Percentiles rank a stretch among this genome's conserved stretches.
These are phyloP conservation scores for Citrus glauca DNA, from an alignment of 345 rosid genomes.

Conservation along the genomic window DNA sequence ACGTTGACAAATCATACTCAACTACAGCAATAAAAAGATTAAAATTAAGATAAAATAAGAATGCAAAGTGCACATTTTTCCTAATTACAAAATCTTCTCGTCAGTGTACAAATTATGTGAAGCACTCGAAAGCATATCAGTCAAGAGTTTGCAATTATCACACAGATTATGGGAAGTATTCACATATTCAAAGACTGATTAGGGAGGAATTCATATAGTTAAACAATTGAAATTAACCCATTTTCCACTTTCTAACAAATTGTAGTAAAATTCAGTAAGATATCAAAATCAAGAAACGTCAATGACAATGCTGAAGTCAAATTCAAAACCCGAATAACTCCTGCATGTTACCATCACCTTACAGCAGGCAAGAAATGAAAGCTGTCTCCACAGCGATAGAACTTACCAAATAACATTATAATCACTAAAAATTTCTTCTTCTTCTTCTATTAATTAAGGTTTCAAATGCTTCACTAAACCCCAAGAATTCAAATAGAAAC, in stretches of 20 bases:
- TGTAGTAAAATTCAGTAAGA: not conserved
- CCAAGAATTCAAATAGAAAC: not conserved
- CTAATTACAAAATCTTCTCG: not conserved
- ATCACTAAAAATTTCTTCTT: no score
- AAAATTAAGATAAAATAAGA: not conserved
- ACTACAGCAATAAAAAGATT: not conserved
- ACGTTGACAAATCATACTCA: not conserved
- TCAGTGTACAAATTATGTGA: not conserved
- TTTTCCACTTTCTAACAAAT: not conserved
- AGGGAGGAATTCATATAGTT: not conserved
- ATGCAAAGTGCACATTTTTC: not conserved
- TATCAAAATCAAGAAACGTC: not conserved
- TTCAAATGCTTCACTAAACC: not conserved
- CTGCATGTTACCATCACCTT: not conserved
- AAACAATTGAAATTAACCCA: not conserved
- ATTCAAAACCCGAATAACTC: not conserved
- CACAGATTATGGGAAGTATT: not conserved
- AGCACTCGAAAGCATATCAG: not conserved
- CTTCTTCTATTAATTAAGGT: not conserved
- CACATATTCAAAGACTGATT: not conserved
- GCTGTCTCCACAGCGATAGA: not conserved
- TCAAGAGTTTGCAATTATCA: not conserved
- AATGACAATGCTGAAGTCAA: not conserved
- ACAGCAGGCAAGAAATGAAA: not conserved
- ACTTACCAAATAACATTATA: no score